phyloP scores from a whole-genome alignment of 805 yeast genomes.

The Teunomyces kruisii region DNA sequence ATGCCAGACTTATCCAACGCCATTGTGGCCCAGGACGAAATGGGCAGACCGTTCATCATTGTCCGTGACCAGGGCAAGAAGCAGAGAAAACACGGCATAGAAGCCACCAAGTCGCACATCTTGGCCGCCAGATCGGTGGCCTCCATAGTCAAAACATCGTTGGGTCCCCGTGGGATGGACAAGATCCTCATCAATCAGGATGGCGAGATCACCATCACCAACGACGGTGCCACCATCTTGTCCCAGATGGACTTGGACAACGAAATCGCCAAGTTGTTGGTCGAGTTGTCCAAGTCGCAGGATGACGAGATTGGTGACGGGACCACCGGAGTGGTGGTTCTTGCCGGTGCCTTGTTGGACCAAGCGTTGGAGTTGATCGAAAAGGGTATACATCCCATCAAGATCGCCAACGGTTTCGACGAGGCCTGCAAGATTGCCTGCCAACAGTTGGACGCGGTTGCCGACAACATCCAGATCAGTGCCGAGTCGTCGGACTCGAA shows the following conservation, averaged over 20 bases:
- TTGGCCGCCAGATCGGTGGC: conserved; percentile 95
- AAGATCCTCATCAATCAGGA: conserved; percentile 93
- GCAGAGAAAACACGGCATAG: conserved; percentile 59
- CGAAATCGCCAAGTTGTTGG: conserved; percentile 93
- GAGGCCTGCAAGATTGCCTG: conserved; percentile 94
- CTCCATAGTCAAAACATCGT: conserved; percentile 83
- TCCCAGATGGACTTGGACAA: conserved; percentile 94
- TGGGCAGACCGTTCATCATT: conserved; percentile 98
- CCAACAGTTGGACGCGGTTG: conserved; percentile 66
- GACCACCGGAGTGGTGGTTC: conserved; percentile 96
- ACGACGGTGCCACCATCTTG: conserved; percentile 97
- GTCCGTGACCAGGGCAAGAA: conserved; percentile 82
- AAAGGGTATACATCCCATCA: conserved; percentile 95
- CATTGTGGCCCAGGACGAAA: conserved; percentile 97
- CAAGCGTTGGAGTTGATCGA: conserved; percentile 94
- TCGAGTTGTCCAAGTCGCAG: conserved; percentile 90
- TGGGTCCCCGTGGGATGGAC: conserved; percentile 98
- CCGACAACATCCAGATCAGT: conserved; percentile 61
- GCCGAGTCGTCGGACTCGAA: conserved; percentile 52
- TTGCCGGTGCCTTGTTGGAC: conserved; percentile 91
- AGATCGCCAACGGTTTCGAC: conserved; percentile 95
- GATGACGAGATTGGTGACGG: conserved; percentile 99
- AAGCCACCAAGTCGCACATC: conserved; percentile 73
- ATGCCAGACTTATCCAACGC: conserved; percentile 97
- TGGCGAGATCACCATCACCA: conserved; percentile 96